Evolutionary conservation across 2,329 filamentous ascomycete genomes (phyloP).

Genomic region (Alternaria dauci): DNA sequence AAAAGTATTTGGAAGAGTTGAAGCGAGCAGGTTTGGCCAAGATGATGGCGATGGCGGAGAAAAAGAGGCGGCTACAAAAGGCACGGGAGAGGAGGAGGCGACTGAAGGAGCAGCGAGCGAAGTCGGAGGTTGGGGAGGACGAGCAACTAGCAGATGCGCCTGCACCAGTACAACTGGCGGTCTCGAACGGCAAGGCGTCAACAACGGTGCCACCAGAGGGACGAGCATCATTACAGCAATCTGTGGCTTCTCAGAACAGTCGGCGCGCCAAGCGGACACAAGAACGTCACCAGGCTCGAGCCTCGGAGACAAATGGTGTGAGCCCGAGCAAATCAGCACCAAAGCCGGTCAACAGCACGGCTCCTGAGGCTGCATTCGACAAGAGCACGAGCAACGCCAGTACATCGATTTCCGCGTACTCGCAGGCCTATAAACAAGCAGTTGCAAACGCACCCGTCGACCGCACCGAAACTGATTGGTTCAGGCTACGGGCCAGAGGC

Average conservation of each 20-base stretch:
- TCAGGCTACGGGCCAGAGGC: constrained; percentile 60
- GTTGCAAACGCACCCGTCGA: constrained; percentile 44
- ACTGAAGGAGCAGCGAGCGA: constrained; percentile 33
- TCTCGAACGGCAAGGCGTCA: constrained; percentile 6
- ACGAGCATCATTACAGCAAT: constrained; percentile 19
- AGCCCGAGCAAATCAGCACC: not conserved
- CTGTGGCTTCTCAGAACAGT: constrained; percentile 22
- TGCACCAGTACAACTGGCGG: not conserved
- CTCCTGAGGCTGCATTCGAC: constrained; percentile 10
- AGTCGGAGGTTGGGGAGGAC: constrained; percentile 16
- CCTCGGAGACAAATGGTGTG: constrained; percentile 4
- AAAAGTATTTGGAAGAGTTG: constrained; percentile 26
- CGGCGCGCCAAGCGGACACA: constrained; percentile 30
- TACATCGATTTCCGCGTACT: constrained; percentile 26
- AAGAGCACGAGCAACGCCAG: constrained; percentile 9
- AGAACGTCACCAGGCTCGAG: constrained; percentile 18
- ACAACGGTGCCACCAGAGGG: constrained; percentile 10
- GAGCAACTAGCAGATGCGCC: constrained; percentile 5
- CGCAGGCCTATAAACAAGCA: constrained; percentile 33
- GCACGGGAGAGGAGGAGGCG: constrained; percentile 35
- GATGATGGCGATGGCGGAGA: constrained; percentile 31
- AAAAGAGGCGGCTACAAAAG: constrained; percentile 34
- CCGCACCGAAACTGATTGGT: constrained; percentile 61
- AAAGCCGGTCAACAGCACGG: not conserved
- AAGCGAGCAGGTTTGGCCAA: constrained; percentile 31